A percentile compares a stretch with the other conserved stretches of the same genome.
These are phyloP conservation scores for Fusarium fracticaudum DNA, from an alignment of 2,329 filamentous ascomycete species.

Conservation along the genomic window DNA sequence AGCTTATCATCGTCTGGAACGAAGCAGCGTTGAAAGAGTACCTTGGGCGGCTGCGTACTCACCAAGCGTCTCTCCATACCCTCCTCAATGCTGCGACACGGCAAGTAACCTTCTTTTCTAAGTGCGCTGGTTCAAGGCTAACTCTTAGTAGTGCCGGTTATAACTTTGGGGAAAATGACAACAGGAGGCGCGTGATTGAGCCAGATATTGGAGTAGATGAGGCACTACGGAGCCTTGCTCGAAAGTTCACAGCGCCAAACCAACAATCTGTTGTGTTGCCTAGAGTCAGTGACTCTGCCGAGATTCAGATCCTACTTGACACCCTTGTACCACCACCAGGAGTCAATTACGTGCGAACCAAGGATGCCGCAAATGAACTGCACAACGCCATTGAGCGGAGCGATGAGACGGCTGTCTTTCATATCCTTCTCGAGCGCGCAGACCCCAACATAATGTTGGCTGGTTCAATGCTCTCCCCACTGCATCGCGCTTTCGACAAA, in stretches of 20 bases:
- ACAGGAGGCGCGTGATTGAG: slow-evolving; percentile 42
- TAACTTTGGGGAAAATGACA: slow-evolving; percentile 35
- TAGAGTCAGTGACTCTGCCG: slow-evolving; percentile 42
- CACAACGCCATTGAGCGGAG: slow-evolving; percentile 39
- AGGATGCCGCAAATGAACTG: slow-evolving; percentile 36
- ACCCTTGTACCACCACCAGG: slow-evolving; percentile 40
- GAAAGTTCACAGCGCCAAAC: slow-evolving; percentile 38
- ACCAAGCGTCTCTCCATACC: slow-evolving; percentile 42
- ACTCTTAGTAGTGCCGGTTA: slow-evolving; percentile 30
- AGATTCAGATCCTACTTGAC: slow-evolving; percentile 43
- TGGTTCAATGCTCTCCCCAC: slow-evolving; percentile 41
- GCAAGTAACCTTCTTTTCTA: slow-evolving; percentile 1
- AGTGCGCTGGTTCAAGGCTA: neutral
- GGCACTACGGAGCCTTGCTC: slow-evolving; percentile 38
- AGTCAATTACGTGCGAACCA: slow-evolving; percentile 32
- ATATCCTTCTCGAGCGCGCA: slow-evolving; percentile 37
- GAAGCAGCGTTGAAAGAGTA: slow-evolving; percentile 37
- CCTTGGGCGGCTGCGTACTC: slow-evolving; percentile 37
- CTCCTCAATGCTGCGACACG: slow-evolving; percentile 42
- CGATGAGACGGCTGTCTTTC: slow-evolving; percentile 41
- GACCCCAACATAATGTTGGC: slow-evolving; percentile 41
- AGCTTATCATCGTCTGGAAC: slow-evolving; percentile 44
- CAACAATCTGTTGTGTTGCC: slow-evolving; percentile 37
- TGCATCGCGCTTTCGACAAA: slow-evolving; percentile 43
- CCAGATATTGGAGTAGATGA: slow-evolving; percentile 40